Conservation (phyloP, 345 rosid species). For the Eucalyptus erythrocorys region DNA sequence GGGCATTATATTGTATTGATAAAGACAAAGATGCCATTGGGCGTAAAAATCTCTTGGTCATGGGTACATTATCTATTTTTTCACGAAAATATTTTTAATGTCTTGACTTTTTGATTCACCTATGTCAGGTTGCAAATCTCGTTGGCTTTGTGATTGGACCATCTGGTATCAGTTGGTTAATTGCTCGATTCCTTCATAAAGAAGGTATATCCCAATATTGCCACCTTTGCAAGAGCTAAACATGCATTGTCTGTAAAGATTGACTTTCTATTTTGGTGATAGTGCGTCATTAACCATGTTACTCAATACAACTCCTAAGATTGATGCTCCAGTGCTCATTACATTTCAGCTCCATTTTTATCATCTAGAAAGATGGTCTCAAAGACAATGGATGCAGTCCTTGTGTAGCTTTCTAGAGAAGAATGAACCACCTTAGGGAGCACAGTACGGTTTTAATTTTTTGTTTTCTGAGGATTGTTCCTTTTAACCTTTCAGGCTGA, state of each 20-base stretch:
- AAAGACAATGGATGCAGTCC: not conserved
- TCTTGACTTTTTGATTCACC: not conserved
- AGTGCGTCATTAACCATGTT: not conserved
- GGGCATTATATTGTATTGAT: not conserved
- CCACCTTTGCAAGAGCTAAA: not conserved
- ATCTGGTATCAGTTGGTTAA: slow-evolving; percentile 63
- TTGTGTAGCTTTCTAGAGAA: not conserved
- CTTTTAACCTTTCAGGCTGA: not conserved
- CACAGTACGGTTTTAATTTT: not conserved
- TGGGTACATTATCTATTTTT: not conserved
- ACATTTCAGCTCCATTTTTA: not conserved
- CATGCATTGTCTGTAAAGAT: not conserved
- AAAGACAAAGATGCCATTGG: not conserved
- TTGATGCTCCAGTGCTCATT: not conserved
- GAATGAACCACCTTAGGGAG: not conserved
- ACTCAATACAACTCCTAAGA: not conserved
- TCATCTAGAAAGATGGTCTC: not conserved
- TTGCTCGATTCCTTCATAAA: slow-evolving; percentile 43
- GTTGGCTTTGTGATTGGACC: slow-evolving; percentile 92
- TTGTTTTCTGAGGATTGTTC: not conserved
- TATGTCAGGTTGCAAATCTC: slow-evolving; percentile 76
- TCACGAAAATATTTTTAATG: too few species aligned
- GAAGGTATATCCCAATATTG: slow-evolving; percentile 36
- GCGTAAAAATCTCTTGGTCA: not conserved
- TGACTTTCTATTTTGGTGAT: not conserved